Percentiles rank a stretch among this genome's conserved stretches.
phyloP scores from a whole-genome alignment of 768 basidiomycete genomes.

The Wakefieldia striispora region DNA sequence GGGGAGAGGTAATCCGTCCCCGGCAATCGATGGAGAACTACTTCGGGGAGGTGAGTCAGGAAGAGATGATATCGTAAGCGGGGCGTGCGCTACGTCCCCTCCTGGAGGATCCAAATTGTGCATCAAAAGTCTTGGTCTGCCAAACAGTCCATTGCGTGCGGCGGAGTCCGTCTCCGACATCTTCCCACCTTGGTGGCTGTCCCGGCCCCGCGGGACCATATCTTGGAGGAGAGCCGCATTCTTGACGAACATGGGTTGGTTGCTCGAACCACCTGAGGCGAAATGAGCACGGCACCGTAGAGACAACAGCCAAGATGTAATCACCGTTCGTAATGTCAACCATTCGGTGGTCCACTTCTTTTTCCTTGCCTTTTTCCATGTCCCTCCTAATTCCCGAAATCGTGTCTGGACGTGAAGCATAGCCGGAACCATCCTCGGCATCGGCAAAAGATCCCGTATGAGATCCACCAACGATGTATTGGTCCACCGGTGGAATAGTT shows the following conservation, averaged over 20 bases:
- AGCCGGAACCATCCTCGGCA: conserved; percentile 26
- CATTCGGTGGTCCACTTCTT: conserved; percentile 28
- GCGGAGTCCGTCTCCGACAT: background rate
- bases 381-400: conserved; percentile 9
- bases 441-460: conserved; percentile 41
- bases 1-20: conserved; percentile 1
- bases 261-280: conserved; percentile 4
- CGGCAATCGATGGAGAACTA: conserved; percentile 24
- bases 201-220: background rate
- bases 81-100: background rate
- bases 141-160: conserved; percentile 23
- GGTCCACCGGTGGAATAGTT: conserved; percentile 36
- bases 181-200: background rate
- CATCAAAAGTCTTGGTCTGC: conserved; percentile 35
- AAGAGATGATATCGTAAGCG: conserved; percentile 13
- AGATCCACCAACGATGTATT: conserved; percentile 31
- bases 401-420: background rate
- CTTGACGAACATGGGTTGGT: conserved; percentile 19
- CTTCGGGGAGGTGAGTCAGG: conserved; percentile 25
- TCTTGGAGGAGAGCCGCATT: conserved; percentile 24
- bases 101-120: conserved; percentile 21
- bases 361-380: conserved; percentile 36
- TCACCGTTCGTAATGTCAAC: conserved; percentile 40
- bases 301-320: background rate
- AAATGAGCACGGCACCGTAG: background rate